Percentiles rank a stretch among this genome's conserved stretches.
Conservation (phyloP, 2,329 filamentous ascomycete genomes). For the Lecanicillium sp. region DNA sequence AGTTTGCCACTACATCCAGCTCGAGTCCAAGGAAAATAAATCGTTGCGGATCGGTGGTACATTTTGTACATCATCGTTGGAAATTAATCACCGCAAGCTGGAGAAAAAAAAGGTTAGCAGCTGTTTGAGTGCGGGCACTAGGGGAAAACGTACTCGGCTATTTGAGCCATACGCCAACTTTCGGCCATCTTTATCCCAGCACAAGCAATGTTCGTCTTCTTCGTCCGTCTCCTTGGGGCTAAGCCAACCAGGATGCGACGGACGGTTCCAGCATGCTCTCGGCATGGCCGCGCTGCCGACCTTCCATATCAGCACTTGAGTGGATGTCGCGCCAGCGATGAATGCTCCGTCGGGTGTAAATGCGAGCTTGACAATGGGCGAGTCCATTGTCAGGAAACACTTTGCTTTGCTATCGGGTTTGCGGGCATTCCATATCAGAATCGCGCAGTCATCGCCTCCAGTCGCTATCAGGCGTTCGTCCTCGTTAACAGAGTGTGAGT, state of each 20-base stretch:
- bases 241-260: constrained; percentile 47
- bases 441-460: constrained; percentile 53
- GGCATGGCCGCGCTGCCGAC: constrained; percentile 50
- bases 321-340: constrained; percentile 52
- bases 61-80: constrained; percentile 23
- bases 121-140: background rate
- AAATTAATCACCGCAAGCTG: constrained; percentile 46
- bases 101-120: background rate
- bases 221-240: constrained; percentile 51
- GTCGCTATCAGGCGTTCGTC: constrained; percentile 52
- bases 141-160: constrained; percentile 42
- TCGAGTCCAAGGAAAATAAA: too few species aligned
- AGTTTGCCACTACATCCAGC: too few species aligned
- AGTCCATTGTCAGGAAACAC: constrained; percentile 52
- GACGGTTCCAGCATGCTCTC: constrained; percentile 50
- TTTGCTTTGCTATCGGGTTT: constrained; percentile 46
- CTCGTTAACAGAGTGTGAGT: constrained; percentile 25
- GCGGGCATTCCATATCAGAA: constrained; percentile 54
- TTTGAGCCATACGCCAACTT: constrained; percentile 57
- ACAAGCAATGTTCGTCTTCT: constrained; percentile 52
- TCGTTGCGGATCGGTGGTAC: too few species aligned
- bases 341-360: constrained; percentile 57
- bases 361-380: constrained; percentile 47
- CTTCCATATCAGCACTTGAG: constrained; percentile 56
- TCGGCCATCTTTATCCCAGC: constrained; percentile 54